Evolutionary conservation across 73 alveolate genomes (phyloP).

Genomic region (Paramecium biaurelia): DNA sequence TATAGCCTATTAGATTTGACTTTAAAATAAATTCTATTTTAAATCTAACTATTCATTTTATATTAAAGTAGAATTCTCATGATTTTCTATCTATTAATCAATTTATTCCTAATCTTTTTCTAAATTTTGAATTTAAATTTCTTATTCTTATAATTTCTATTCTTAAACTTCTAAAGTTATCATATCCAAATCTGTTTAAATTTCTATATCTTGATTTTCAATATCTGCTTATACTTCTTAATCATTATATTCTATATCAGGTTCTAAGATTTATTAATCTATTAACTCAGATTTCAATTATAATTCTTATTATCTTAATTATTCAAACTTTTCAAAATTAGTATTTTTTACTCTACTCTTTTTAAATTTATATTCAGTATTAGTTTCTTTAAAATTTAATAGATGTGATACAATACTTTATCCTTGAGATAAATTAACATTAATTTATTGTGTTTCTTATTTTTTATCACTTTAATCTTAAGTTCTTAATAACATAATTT

Average conservation of each 20-base stretch:
- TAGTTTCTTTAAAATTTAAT: neutral
- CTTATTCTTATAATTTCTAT: neutral
- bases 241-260: neutral
- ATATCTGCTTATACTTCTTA: neutral
- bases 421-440: neutral
- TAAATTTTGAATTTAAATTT: neutral
- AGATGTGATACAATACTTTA: slow-evolving; percentile 23
- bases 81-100: neutral
- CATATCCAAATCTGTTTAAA: neutral
- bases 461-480: neutral
- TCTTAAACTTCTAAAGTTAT: neutral
- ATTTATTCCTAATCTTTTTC: neutral
- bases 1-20: neutral
- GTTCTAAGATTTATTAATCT: neutral
- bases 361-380: neutral
- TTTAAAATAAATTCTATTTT: neutral
- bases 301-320: neutral
- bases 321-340: slow-evolving; percentile 15
- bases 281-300: neutral
- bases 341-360: neutral
- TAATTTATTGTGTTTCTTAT: neutral
- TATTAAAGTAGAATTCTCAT: neutral
- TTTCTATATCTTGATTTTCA: neutral
- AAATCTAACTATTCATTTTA: neutral
- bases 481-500: neutral